Evolutionary conservation across 2,329 filamentous ascomycete genomes (phyloP).

Genomic region (Fusarium transvaalense): DNA sequence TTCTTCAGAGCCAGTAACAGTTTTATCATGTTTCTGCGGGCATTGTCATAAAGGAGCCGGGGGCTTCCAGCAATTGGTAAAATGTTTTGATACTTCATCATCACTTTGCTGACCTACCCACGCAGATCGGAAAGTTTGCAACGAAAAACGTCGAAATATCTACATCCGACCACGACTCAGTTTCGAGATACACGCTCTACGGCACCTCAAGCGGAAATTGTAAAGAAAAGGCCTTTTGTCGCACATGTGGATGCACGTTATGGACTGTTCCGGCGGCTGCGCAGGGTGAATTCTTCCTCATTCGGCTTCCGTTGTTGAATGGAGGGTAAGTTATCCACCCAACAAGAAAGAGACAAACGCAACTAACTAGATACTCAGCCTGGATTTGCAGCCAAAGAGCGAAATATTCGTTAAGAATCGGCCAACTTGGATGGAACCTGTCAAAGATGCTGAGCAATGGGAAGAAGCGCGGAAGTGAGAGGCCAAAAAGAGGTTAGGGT

Average conservation of each 20-base stretch:
- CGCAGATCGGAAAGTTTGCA: conserved; percentile 49
- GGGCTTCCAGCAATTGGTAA: conserved; percentile 37
- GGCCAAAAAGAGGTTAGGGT: not conserved
- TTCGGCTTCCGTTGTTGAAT: conserved; percentile 44
- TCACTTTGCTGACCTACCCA: not conserved
- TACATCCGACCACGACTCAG: not conserved
- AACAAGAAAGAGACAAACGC: not conserved
- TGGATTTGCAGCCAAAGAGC: conserved; percentile 38
- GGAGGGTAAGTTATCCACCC: conserved; percentile 39
- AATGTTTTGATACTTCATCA: fast-evolving
- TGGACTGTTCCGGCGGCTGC: conserved; percentile 49
- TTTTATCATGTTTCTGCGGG: conserved; percentile 41
- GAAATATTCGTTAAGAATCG: conserved; percentile 50
- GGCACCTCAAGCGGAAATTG: conserved; percentile 45
- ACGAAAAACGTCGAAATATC: conserved; percentile 29
- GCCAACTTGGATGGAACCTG: conserved; percentile 43
- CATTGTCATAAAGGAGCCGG: conserved; percentile 43
- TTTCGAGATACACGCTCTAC: conserved; percentile 34
- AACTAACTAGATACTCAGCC: conserved; percentile 16
- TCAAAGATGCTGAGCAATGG: conserved; percentile 45
- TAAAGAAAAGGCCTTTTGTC: conserved; percentile 48
- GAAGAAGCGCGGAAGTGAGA: conserved; percentile 46
- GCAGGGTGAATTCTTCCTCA: conserved; percentile 41
- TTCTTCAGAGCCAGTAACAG: conserved; percentile 28
- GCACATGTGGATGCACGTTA: conserved; percentile 45